phyloP scores from a whole-genome alignment of 208 protist species.

The Acanthamoeba castellanii region DNA sequence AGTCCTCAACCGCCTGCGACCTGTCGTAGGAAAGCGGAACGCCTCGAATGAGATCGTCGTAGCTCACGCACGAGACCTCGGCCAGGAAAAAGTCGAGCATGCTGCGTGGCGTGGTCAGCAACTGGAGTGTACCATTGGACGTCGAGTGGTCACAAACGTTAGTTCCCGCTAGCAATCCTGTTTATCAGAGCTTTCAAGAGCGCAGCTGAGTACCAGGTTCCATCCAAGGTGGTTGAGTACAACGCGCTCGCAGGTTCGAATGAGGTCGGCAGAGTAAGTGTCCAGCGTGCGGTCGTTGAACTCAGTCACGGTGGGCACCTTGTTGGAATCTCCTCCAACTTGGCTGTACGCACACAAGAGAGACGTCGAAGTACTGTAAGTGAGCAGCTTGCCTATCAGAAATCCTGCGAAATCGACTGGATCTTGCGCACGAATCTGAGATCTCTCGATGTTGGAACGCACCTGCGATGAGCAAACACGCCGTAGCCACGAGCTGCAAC shows the following conservation, averaged over 20 bases:
- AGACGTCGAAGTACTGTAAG: not conserved
- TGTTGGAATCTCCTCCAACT: conserved; percentile 32
- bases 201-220: conserved; percentile 7
- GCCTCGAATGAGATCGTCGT: conserved; percentile 49
- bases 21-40: conserved; percentile 10
- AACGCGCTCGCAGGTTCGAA: conserved; percentile 45
- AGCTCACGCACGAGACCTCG: conserved; percentile 20
- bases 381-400: not conserved
- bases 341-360: not conserved
- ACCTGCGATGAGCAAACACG: conserved; percentile 53
- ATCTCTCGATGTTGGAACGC: not conserved
- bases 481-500: conserved; percentile 50
- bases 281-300: conserved; percentile 55
- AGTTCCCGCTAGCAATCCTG: not conserved
- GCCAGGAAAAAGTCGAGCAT: conserved; percentile 59
- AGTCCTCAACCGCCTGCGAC: conserved; percentile 19
- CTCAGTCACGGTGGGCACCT: conserved; percentile 57
- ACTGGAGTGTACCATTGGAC: not conserved
- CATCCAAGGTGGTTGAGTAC: conserved; percentile 41
- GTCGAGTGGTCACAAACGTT: not conserved
- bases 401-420: not conserved
- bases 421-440: not conserved
- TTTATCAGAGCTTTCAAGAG: no score
- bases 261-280: conserved; percentile 32
- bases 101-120: conserved; percentile 28